phyloP scores from a whole-genome alignment of 2,329 filamentous ascomycete species.

The Akanthomyces uredinophilus region DNA sequence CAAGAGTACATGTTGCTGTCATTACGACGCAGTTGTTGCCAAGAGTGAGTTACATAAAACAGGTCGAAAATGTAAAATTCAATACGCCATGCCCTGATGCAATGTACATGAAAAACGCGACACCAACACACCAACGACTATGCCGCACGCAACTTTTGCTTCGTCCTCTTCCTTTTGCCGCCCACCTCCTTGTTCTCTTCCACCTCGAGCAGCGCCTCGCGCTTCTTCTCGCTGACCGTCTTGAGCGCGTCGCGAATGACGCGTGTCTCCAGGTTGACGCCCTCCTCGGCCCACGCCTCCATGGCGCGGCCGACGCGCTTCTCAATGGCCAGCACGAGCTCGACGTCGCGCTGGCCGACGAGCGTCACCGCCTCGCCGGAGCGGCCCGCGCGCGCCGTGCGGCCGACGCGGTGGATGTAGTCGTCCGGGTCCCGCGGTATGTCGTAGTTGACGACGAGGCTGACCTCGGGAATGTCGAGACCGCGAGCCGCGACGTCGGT shows the following conservation, averaged over 20 bases:
- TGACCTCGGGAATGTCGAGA: slow-evolving; percentile 90
- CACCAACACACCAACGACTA: slow-evolving; percentile 13
- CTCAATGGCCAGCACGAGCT: slow-evolving; percentile 87
- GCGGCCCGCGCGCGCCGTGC: slow-evolving; percentile 87
- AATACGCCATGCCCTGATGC: neutral
- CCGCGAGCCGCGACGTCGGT: slow-evolving; percentile 93
- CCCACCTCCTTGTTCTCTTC: slow-evolving; percentile 88
- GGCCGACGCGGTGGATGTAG: slow-evolving; percentile 93
- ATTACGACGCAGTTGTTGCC: neutral
- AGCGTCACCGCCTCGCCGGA: slow-evolving; percentile 79
- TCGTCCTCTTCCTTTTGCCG: slow-evolving; percentile 68
- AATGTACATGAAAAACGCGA: neutral
- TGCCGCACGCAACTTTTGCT: slow-evolving; percentile 47
- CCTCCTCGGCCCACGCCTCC: slow-evolving; percentile 81
- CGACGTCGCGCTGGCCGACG: slow-evolving; percentile 88
- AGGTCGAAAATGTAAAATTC: neutral
- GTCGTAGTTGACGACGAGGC: slow-evolving; percentile 90
- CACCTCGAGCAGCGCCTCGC: slow-evolving; percentile 83
- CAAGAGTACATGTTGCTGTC: neutral
- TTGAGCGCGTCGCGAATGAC: slow-evolving; percentile 83
- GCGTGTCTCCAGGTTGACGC: slow-evolving; percentile 87
- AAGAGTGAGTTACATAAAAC: no score
- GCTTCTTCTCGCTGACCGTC: slow-evolving; percentile 90
- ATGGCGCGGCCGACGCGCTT: slow-evolving; percentile 72
- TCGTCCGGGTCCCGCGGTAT: slow-evolving; percentile 94